Percentiles rank a stretch among this genome's conserved stretches.
Evolutionary conservation across 2,329 filamentous ascomycete species (phyloP).

Genomic region (Colletotrichum sp.): DNA sequence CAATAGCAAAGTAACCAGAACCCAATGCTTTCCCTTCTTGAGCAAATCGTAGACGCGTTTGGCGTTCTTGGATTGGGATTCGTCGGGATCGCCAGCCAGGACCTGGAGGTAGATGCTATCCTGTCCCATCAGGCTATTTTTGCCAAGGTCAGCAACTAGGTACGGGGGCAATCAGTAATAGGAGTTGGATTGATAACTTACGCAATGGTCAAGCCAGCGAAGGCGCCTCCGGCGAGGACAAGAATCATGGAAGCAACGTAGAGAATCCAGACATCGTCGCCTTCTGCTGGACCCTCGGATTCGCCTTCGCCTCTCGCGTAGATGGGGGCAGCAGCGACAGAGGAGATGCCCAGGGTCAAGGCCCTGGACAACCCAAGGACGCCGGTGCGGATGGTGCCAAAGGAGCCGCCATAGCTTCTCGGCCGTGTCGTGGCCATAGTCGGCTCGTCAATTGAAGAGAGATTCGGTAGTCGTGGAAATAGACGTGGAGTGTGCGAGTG

Average conservation of each 20-base stretch:
- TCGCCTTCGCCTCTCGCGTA: constrained; percentile 39
- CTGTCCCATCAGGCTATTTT: constrained; percentile 64
- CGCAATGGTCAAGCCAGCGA: constrained; percentile 93
- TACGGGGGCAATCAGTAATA: neutral
- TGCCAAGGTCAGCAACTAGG: constrained; percentile 16
- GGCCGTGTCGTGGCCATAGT: constrained; percentile 20
- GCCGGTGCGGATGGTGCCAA: constrained; percentile 49
- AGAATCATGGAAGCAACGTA: constrained; percentile 78
- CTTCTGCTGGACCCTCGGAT: constrained; percentile 56
- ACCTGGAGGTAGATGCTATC: constrained; percentile 98
- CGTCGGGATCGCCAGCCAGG: constrained; percentile 83
- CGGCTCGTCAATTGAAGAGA: constrained; percentile 4
- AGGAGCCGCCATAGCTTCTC: constrained; percentile 30
- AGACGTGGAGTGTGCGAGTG: neutral
- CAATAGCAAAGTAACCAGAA: constrained; percentile 89
- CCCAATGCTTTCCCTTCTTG: constrained; percentile 95
- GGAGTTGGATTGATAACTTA: constrained; percentile 46
- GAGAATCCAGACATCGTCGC: constrained; percentile 80
- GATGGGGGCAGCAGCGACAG: constrained; percentile 54
- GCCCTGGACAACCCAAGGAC: constrained; percentile 58
- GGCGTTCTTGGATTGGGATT: constrained; percentile 86
- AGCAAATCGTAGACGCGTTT: constrained; percentile 80
- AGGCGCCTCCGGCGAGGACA: constrained; percentile 88
- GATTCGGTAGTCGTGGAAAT: neutral
- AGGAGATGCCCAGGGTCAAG: constrained; percentile 54